These are phyloP conservation scores for Solanum pennellii DNA, from an alignment of 257 asterid genomes.

Conservation along the genomic window DNA sequence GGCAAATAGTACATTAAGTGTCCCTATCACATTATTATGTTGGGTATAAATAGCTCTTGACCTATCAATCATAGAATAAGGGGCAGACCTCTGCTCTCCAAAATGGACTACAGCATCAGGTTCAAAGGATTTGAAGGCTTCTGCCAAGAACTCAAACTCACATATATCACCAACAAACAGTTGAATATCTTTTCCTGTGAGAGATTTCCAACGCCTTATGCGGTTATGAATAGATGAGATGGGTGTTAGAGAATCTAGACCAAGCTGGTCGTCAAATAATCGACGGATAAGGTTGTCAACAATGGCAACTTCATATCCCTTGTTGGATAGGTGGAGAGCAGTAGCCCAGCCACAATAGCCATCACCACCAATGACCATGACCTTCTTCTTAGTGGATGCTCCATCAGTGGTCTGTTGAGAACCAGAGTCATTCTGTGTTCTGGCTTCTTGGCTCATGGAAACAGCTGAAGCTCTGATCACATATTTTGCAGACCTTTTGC, in stretches of 20 bases:
- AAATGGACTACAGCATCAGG: constrained; percentile 93
- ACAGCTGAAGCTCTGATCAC: constrained; percentile 32
- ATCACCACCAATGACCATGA: constrained; percentile 96
- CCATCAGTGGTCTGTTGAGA: constrained; percentile 14
- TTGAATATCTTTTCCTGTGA: constrained; percentile 61
- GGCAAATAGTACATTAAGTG: constrained; percentile 82
- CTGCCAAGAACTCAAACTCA: constrained; percentile 82
- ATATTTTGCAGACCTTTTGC: constrained; percentile 9
- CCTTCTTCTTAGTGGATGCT: constrained; percentile 37
- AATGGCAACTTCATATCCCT: constrained; percentile 61
- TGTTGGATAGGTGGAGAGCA: constrained; percentile 60
- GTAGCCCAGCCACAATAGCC: constrained; percentile 93
- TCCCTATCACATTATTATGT: constrained; percentile 85
- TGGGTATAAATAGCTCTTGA: constrained; percentile 88
- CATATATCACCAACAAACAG: constrained; percentile 79
- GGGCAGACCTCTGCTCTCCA: constrained; percentile 96
- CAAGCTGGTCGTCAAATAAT: constrained; percentile 80
- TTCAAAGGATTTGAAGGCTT: constrained; percentile 58
- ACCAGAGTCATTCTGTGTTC: constrained; percentile 27
- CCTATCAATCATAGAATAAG: constrained; percentile 94
- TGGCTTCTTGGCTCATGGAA: constrained; percentile 44
- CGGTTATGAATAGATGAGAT: constrained; percentile 81
- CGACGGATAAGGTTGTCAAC: constrained; percentile 90
- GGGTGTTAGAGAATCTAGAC: constrained; percentile 88
- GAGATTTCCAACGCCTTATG: constrained; percentile 68